phyloP scores from a whole-genome alignment of 2,329 filamentous ascomycete species.

The Colletotrichum falcatum region DNA sequence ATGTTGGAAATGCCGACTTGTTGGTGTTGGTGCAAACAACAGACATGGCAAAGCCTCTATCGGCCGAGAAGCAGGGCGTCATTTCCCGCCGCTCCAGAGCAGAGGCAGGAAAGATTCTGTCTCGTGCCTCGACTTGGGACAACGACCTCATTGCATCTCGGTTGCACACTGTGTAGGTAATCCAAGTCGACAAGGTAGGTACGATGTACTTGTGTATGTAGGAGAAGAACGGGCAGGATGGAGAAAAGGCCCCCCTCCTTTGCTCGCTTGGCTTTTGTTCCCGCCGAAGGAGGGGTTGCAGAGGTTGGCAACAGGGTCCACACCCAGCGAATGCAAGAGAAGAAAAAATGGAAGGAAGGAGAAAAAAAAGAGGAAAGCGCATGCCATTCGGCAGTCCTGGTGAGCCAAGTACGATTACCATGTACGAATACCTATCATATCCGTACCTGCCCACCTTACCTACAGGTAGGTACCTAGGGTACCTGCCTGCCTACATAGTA shows the following conservation, averaged over 20 bases:
- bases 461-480: no score
- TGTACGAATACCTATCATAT: no score
- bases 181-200: no score
- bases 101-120: background rate
- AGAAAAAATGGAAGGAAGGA: constrained; percentile 2
- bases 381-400: constrained; percentile 31
- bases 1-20: background rate
- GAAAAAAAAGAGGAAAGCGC: constrained; percentile 26
- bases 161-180: background rate
- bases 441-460: background rate
- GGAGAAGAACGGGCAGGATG: no score
- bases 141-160: no score
- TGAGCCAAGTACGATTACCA: background rate
- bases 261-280: background rate
- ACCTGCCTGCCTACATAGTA: no score
- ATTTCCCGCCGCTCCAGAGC: constrained; percentile 12
- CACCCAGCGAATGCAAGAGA: constrained; percentile 10
- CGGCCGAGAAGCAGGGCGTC: constrained; percentile 22
- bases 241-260: background rate
- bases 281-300: constrained; percentile 32
- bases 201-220: no score
- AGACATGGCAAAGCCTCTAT: background rate
- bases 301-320: constrained; percentile 42
- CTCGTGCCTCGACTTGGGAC: background rate
- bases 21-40: constrained; percentile 20